Base-by-base conservation (phyloP, 106 monocot species). In the Dendrobium nobile region DNA sequence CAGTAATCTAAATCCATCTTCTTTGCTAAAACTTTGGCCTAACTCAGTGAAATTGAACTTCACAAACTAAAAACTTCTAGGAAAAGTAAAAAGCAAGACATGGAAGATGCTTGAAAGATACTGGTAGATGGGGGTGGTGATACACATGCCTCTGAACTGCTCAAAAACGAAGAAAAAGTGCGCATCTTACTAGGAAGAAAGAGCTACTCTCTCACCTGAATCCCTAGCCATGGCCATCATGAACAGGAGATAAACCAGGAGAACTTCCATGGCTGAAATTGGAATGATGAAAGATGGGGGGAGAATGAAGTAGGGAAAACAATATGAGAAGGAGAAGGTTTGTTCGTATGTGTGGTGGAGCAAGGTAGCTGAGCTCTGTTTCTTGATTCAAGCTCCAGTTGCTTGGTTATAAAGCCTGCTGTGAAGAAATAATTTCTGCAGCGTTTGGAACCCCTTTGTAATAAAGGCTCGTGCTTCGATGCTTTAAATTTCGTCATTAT, bases 131-230 rank as follows among this genome's bases (percentile, higher is more conserved):
- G 22, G 5, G 3, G 20, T 61, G 3, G 20, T 61, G 22, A 22
- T 22, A 61, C 7, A 22, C 10, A 8, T 61, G 61, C 61, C 8
- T 19, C 61, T 61, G 8, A 61, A 61, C 20, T 61, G 61, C 22
- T 61, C n/a, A 22, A 61, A 61, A n/a, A 22, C 0, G n/a, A 5
- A 61, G 68, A 68, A 31, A 11, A 28, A 68, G 5, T 9, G 3
- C 51, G 15, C 51, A 51, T 45, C 22, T 8, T 68, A 31, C 22
- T 33, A 67, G 0, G 67, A 37, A 70, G 15, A 16, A 70, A 70
- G 75, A 47, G 44, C 43, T 16, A 33, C 7, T 19, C n/a, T 70
- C 81, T 79, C 67, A 88, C 86, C 84, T 88, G 88, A 84, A 75
- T 24, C 78, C 2, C 54, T 75, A 73, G 77, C 11, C 72, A 83